Base-by-base conservation (phyloP, 2,329 filamentous ascomycete genomes). In the Tolypocladium capitatum region DNA sequence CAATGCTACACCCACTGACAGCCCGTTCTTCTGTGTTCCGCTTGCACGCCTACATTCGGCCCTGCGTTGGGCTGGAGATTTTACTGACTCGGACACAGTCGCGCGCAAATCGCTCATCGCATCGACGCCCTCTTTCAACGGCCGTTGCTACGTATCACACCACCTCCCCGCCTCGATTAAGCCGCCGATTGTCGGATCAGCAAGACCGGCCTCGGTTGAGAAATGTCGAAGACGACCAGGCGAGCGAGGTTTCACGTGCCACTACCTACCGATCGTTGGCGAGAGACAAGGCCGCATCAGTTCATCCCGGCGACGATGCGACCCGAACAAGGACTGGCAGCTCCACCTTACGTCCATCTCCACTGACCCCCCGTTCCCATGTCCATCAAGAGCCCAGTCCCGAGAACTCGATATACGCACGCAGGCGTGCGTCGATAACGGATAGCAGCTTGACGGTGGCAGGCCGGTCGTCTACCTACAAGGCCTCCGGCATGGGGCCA, bases 181-280 rank as follows among this genome's bases (percentile, higher is more conserved):
- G 64, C 48, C 72, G 76, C 34, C 75, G 77, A 24, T 65, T 80
- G 35, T 80, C 77, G 2, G 77, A 81, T 47, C 75, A 76, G 55
- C 71, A 75, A 52, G 75, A 78, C 35, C 68, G 64, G 13, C 63
- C 62, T 52, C 59, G 55, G 32, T 52, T 54, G 46, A 66, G 53
- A 61, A 69, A 55, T 54, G 63, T 55, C 62, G 71, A 61, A 55
- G 70, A 75, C n/a, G 69, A 73, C 10, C 67, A 69, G 50, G 58
- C 64, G 8, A 63, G 60, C 47, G 63, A 67, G 36, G 40, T 63
- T 14, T 59, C 68, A 27, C 69, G 71, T n/a, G 67, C 70, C 45
- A 56, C 70, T 28, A 64, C 68, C 1, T 73, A 72, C 49, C 70
- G 74, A 38, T 60, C 64, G 9, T 51, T 66, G 18, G 54, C 60